Percentiles rank a stretch among this genome's conserved stretches.
phyloP scores from a whole-genome alignment of 148 eudicot genomes.

The Tetragonia tetragonoides region DNA sequence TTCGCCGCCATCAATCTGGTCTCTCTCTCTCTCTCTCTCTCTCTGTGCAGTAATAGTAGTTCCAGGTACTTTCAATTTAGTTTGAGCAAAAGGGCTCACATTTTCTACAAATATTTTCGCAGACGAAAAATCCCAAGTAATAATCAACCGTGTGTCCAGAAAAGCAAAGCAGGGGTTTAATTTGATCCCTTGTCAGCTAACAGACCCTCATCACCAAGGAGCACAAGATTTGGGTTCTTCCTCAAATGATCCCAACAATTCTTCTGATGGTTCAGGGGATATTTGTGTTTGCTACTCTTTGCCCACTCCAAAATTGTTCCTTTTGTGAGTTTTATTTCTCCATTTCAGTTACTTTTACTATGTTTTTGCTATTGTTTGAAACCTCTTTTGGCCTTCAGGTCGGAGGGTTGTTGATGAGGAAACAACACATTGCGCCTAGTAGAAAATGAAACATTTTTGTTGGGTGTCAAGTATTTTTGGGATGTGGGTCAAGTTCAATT shows the following conservation, averaged over 20 bases:
- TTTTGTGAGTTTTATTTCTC: constrained; percentile 42
- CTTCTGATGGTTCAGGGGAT: constrained; percentile 29
- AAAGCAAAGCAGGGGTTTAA: constrained; percentile 56
- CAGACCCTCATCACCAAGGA: constrained; percentile 15
- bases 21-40: constrained; percentile 18
- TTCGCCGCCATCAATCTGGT: constrained; percentile 27
- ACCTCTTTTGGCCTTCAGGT: too few species aligned
- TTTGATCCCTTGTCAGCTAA: constrained; percentile 53
- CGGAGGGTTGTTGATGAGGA: background rate
- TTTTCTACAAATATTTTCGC: constrained; percentile 3
- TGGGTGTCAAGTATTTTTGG: background rate
- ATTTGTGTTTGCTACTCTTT: constrained; percentile 40
- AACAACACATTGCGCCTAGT: background rate
- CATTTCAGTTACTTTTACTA: background rate
- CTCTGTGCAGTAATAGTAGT: background rate
- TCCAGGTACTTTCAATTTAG: background rate
- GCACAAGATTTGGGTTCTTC: constrained; percentile 19
- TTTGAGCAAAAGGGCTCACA: background rate
- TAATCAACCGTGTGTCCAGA: constrained; percentile 50
- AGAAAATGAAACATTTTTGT: background rate
- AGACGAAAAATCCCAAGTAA: constrained; percentile 40
- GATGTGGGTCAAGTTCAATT: background rate
- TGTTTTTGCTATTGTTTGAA: too few species aligned
- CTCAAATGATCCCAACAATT: constrained; percentile 8
- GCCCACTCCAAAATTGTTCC: constrained; percentile 29